phyloP scores from a whole-genome alignment of 2,329 filamentous ascomycete species.

The Cercospora sesami region DNA sequence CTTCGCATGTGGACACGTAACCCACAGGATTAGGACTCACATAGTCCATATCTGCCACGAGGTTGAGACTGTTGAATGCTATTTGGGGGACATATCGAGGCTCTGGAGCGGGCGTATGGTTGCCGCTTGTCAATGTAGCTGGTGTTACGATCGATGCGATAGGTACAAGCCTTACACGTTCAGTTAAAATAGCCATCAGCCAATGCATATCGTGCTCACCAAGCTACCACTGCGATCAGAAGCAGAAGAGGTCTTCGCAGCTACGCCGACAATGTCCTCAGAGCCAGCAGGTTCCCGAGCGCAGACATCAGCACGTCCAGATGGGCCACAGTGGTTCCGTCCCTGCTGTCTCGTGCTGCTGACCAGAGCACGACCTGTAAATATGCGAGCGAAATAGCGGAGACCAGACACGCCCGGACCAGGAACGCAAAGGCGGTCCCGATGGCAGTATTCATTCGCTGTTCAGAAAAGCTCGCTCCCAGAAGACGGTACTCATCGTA shows the following conservation, averaged over 20 bases:
- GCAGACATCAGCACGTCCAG: not conserved
- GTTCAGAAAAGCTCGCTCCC: not conserved
- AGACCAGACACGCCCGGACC: slow-evolving; percentile 2
- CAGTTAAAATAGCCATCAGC: too few species aligned
- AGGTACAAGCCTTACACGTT: slow-evolving; percentile 1
- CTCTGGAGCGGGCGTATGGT: not conserved
- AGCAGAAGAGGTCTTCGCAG: not conserved
- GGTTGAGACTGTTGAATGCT: not conserved
- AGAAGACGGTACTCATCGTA: slow-evolving; percentile 1
- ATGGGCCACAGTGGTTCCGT: not conserved
- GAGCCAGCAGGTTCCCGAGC: not conserved
- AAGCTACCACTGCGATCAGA: not conserved
- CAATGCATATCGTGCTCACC: too few species aligned
- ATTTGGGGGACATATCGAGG: not conserved
- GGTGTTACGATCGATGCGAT: slow-evolving; percentile 11
- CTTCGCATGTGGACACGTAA: too few species aligned
- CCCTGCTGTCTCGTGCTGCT: not conserved
- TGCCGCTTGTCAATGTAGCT: slow-evolving; percentile 5
- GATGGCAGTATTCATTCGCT: slow-evolving; percentile 11
- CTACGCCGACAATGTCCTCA: not conserved
- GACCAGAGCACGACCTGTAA: not conserved
- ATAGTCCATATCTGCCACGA: too few species aligned
- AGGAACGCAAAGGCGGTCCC: slow-evolving; percentile 12
- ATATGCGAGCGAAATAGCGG: not conserved
- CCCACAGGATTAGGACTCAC: too few species aligned